phyloP scores from a whole-genome alignment of 192 early-diverging fungal genomes.

The Spizellomyces punctatus region DNA sequence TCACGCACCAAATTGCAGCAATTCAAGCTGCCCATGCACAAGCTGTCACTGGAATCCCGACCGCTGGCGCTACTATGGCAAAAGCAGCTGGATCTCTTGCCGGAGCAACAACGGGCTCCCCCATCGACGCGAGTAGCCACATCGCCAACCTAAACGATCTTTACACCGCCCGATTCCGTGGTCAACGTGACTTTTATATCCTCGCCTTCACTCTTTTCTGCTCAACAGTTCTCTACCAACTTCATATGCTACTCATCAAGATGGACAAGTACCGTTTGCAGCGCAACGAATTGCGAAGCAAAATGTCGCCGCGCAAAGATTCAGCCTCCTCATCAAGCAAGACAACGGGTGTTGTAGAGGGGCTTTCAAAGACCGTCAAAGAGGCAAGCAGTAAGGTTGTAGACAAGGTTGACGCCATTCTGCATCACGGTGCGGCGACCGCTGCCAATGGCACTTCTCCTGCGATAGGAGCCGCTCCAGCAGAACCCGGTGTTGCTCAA shows the following conservation, averaged over 20 bases:
- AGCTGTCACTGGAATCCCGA: slow-evolving; percentile 5
- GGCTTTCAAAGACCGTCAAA: background rate
- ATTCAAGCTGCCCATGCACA: slow-evolving; percentile 29
- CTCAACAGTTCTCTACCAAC: slow-evolving; percentile 26
- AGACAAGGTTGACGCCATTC: background rate
- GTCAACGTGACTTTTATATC: slow-evolving; percentile 37
- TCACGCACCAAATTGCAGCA: slow-evolving; percentile 24
- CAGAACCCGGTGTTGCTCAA: background rate
- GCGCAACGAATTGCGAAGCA: slow-evolving; percentile 21
- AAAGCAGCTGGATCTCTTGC: background rate
- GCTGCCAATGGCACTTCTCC: background rate
- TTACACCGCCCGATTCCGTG: slow-evolving; percentile 32
- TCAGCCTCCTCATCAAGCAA: background rate
- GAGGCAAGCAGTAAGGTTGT: background rate
- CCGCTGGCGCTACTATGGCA: slow-evolving; percentile 7
- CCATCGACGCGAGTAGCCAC: slow-evolving; percentile 22
- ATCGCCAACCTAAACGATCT: slow-evolving; percentile 30
- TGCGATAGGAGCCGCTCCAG: background rate
- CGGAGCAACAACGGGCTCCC: background rate
- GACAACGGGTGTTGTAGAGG: background rate
- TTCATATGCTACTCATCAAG: slow-evolving; percentile 31
- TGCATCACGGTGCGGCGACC: background rate
- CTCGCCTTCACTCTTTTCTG: slow-evolving; percentile 37
- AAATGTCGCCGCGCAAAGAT: background rate
- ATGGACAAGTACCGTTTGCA: slow-evolving; percentile 28